Conservation (phyloP, 2,329 filamentous ascomycete species). For the Colletotrichum truncatum region DNA sequence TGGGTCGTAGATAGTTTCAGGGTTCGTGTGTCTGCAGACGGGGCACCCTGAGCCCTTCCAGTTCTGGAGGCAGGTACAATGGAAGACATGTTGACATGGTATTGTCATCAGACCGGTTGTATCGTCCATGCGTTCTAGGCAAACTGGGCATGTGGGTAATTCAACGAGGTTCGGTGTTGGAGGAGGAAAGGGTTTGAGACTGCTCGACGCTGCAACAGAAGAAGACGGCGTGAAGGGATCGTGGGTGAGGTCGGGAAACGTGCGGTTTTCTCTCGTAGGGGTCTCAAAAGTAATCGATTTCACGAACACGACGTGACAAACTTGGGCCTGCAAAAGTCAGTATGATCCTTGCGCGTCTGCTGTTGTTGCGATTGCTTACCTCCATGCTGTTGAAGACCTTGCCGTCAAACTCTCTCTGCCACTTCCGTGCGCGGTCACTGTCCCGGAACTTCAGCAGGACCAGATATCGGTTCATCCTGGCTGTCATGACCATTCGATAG, state of each 20-base stretch:
- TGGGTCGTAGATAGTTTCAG: constrained; percentile 52
- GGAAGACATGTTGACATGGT: constrained; percentile 96
- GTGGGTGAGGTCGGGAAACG: constrained; percentile 67
- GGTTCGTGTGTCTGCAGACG: constrained; percentile 87
- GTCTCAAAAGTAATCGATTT: constrained; percentile 88
- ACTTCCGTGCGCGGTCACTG: constrained; percentile 76
- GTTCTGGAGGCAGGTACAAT: constrained; percentile 94
- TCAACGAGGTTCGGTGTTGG: constrained; percentile 87
- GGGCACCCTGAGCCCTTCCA: constrained; percentile 96
- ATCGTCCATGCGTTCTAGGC: constrained; percentile 97
- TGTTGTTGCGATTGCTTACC: constrained; percentile 54
- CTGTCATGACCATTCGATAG: constrained; percentile 93
- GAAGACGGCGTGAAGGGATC: constrained; percentile 70
- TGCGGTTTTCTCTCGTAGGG: constrained; percentile 56
- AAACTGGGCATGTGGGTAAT: constrained; percentile 94
- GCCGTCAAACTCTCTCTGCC: constrained; percentile 90
- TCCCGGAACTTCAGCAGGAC: constrained; percentile 94
- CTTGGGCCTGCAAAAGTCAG: constrained; percentile 71
- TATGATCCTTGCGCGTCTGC: not conserved
- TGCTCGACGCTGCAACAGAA: constrained; percentile 48
- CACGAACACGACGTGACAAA: constrained; percentile 94
- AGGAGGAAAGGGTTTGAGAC: constrained; percentile 68
- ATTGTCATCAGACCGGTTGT: constrained; percentile 95
- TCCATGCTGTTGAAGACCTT: constrained; percentile 93
- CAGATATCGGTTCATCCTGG: constrained; percentile 89